These are phyloP conservation scores for Fusarium begoniae DNA, from an alignment of 2,329 filamentous ascomycete species.

Conservation along the genomic window DNA sequence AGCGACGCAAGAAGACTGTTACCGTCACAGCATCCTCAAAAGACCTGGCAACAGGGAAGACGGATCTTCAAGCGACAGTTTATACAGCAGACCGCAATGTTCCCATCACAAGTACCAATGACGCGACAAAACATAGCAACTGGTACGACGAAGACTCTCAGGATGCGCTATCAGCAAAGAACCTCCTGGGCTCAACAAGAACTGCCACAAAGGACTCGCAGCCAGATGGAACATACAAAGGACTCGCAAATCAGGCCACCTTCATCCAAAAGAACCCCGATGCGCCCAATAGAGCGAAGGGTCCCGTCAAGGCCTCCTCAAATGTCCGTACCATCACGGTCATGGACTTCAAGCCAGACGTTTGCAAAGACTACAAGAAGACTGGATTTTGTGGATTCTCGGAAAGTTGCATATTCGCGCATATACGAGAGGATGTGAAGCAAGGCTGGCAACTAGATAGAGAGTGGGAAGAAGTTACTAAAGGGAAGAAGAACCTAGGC, in stretches of 20 bases:
- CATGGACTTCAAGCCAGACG: constrained; percentile 90
- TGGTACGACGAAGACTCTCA: constrained; percentile 84
- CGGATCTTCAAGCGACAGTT: constrained; percentile 60
- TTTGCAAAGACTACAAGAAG: constrained; percentile 88
- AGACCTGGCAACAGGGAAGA: constrained; percentile 47
- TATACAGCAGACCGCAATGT: constrained; percentile 70
- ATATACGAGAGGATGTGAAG: constrained; percentile 46
- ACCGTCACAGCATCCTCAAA: constrained; percentile 73
- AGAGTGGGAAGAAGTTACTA: constrained; percentile 90
- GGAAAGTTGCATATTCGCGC: too few relatives aligned
- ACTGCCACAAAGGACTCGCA: constrained; percentile 46
- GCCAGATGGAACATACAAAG: constrained; percentile 78
- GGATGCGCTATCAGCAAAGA: constrained; percentile 58
- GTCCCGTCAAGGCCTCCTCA: constrained; percentile 86
- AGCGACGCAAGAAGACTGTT: constrained; percentile 76
- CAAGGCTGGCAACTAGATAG: constrained; percentile 95
- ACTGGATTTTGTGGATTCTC: too few relatives aligned
- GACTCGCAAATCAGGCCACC: constrained; percentile 74
- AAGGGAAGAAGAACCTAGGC: constrained; percentile 69
- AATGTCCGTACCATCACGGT: constrained; percentile 92
- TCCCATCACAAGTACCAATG: constrained; percentile 74
- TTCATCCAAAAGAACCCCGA: constrained; percentile 87
- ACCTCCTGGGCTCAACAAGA: constrained; percentile 67
- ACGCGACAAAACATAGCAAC: constrained; percentile 88
- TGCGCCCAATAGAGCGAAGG: constrained; percentile 74